phyloP scores from a whole-genome alignment of 1,139 yeast species.

The Hemisphaericaspora xylanilytica region DNA sequence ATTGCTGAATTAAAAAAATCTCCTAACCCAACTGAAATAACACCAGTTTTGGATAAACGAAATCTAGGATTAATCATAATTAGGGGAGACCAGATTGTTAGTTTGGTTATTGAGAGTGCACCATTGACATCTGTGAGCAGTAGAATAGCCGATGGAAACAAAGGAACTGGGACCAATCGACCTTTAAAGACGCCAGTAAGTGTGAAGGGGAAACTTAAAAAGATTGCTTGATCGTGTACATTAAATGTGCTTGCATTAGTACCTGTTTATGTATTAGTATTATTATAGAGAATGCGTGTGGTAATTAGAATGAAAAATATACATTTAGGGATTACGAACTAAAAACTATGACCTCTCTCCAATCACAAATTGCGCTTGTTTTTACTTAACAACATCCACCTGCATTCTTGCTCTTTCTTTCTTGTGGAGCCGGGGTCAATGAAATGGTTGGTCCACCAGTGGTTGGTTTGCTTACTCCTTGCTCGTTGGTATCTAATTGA shows the following conservation, averaged over 20 bases:
- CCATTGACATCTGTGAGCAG: slow-evolving; percentile 55
- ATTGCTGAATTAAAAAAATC: slow-evolving; percentile 33
- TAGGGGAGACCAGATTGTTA: slow-evolving; percentile 87
- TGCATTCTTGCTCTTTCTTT: slow-evolving; percentile 58
- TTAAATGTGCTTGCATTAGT: too few relatives aligned
- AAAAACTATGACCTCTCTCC: too few relatives aligned
- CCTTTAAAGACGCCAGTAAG: slow-evolving; percentile 37
- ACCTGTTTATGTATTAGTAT: too few relatives aligned
- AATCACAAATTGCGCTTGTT: too few relatives aligned
- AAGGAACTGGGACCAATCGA: slow-evolving; percentile 46
- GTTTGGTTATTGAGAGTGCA: slow-evolving; percentile 76
- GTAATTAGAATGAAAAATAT: neutral
- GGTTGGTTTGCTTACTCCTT: slow-evolving; percentile 37
- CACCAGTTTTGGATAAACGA: slow-evolving; percentile 57
- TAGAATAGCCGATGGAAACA: slow-evolving; percentile 28
- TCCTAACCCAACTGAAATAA: slow-evolving; percentile 19
- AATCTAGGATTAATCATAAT: slow-evolving; percentile 76
- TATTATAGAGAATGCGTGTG: neutral
- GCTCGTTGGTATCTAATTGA: slow-evolving; percentile 67
- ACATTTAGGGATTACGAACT: neutral
- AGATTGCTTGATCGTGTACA: slow-evolving; percentile 7
- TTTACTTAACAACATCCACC: slow-evolving; percentile 65
- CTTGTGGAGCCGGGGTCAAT: slow-evolving; percentile 91
- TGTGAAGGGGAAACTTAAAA: slow-evolving; percentile 16
- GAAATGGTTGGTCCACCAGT: slow-evolving; percentile 85